Evolutionary conservation across 1,284 basidiomycete genomes (phyloP).

Genomic region (Apiotrichum laibachii): DNA sequence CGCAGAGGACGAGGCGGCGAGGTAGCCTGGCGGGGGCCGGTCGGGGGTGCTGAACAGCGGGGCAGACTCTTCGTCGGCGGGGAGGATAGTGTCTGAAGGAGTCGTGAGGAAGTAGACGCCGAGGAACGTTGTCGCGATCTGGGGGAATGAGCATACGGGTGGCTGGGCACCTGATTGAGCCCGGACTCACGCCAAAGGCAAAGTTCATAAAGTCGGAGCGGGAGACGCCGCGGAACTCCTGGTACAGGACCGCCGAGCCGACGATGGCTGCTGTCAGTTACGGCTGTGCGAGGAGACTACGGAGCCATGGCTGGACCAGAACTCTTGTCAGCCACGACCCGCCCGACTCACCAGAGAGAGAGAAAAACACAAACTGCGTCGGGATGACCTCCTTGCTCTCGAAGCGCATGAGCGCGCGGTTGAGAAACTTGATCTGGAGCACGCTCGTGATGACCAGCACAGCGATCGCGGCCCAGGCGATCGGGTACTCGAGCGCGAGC

Average conservation of each 20-base stretch:
- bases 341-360: constrained; percentile 41
- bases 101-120: constrained; percentile 65
- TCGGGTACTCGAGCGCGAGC: constrained; percentile 68
- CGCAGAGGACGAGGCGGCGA: background rate
- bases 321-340: too few relatives aligned
- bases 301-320: background rate
- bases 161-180: background rate
- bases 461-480: constrained; percentile 70
- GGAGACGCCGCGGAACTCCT: constrained; percentile 77
- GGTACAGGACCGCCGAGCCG: constrained; percentile 88
- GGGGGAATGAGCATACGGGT: constrained; percentile 23
- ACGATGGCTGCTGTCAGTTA: constrained; percentile 64
- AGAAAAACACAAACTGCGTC: constrained; percentile 82
- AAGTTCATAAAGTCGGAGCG: constrained; percentile 71
- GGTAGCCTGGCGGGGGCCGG: background rate
- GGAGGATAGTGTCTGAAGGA: background rate
- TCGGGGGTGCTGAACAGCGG: constrained; percentile 25
- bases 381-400: constrained; percentile 88
- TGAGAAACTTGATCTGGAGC: constrained; percentile 86
- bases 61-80: constrained; percentile 22
- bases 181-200: constrained; percentile 44
- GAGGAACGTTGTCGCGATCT: constrained; percentile 52
- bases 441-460: constrained; percentile 77
- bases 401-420: constrained; percentile 82
- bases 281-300: constrained; percentile 49